phyloP scores from a whole-genome alignment of 2,329 filamentous ascomycete species.

The Cladophialophora chaetospira region DNA sequence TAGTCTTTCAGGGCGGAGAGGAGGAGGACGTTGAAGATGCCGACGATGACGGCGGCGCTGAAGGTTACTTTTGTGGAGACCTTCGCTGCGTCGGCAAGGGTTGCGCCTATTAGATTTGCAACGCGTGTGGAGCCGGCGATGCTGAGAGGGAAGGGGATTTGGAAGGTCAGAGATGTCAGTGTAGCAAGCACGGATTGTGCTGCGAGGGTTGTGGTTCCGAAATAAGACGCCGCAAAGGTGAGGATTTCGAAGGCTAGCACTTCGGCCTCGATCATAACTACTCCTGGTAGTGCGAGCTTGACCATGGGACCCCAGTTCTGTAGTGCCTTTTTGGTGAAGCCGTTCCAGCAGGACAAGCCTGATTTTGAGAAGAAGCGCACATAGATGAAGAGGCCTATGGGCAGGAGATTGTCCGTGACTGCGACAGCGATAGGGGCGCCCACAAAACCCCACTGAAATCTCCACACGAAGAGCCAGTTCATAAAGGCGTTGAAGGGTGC shows the following conservation, averaged over 20 bases:
- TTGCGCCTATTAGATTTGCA: conserved; percentile 88
- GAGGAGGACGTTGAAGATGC: conserved; percentile 73
- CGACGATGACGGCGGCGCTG: conserved; percentile 67
- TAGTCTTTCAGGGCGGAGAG: conserved; percentile 69
- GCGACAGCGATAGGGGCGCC: conserved; percentile 78
- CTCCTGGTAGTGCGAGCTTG: conserved; percentile 79
- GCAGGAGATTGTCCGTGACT: conserved; percentile 74
- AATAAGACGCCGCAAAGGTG: conserved; percentile 77
- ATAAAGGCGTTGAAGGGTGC: conserved; percentile 78
- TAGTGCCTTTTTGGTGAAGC: conserved; percentile 69
- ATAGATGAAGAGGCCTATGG: conserved; percentile 71
- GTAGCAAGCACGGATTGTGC: conserved; percentile 85
- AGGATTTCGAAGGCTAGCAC: conserved; percentile 91
- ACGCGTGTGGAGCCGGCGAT: conserved; percentile 87
- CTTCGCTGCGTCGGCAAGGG: conserved; percentile 76
- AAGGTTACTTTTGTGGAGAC: conserved; percentile 78
- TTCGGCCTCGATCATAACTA: conserved; percentile 93
- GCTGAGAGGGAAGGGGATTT: conserved; percentile 87
- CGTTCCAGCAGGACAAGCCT: conserved; percentile 75
- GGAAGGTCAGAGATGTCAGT: conserved; percentile 77
- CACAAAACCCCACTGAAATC: conserved; percentile 67
- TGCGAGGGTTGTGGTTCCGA: conserved; percentile 77
- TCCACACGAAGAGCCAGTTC: conserved; percentile 81
- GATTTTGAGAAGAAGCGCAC: conserved; percentile 64
- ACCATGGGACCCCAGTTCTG: conserved; percentile 84